These are phyloP conservation scores for Nothophytophthora sp. DNA, from an alignment of 352 stramenopile species.

Conservation along the genomic window DNA sequence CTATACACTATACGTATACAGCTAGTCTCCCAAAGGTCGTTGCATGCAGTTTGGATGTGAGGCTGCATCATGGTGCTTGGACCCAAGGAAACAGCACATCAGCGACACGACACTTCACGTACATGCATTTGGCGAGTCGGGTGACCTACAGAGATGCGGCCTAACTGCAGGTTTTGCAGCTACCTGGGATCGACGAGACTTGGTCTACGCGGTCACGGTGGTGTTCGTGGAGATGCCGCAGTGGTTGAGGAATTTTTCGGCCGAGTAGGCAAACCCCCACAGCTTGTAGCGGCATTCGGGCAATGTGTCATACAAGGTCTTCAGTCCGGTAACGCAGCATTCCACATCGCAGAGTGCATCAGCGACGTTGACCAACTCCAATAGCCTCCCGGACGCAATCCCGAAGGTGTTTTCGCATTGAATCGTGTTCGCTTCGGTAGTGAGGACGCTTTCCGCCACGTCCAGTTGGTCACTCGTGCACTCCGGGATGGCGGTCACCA, in stretches of 20 bases:
- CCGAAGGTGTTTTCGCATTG: constrained; percentile 38
- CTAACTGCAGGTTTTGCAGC: too few relatives aligned
- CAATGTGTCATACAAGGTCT: constrained; percentile 41
- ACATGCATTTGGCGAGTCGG: too few relatives aligned
- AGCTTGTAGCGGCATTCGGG: constrained; percentile 53
- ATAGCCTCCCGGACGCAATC: constrained; percentile 42
- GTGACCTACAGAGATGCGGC: too few relatives aligned
- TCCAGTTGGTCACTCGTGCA: constrained; percentile 42
- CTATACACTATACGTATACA: too few relatives aligned
- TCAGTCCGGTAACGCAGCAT: constrained; percentile 43
- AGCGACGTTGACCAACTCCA: constrained; percentile 23
- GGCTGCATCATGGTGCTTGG: too few relatives aligned
- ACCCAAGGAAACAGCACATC: too few relatives aligned
- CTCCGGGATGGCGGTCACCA: constrained; percentile 32
- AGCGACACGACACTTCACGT: too few relatives aligned
- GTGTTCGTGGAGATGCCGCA: constrained; percentile 41
- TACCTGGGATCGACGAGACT: too few relatives aligned
- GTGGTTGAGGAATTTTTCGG: constrained; percentile 34
- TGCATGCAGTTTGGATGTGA: too few relatives aligned
- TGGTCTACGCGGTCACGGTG: constrained; percentile 11
- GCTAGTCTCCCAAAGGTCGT: too few relatives aligned
- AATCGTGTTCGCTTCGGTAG: constrained; percentile 48
- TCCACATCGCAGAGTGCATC: constrained; percentile 35
- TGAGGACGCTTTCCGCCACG: constrained; percentile 31
- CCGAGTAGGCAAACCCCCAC: constrained; percentile 36